These are phyloP conservation scores for Pleurotus giganteus DNA, from an alignment of 768 basidiomycete species.

Conservation along the genomic window DNA sequence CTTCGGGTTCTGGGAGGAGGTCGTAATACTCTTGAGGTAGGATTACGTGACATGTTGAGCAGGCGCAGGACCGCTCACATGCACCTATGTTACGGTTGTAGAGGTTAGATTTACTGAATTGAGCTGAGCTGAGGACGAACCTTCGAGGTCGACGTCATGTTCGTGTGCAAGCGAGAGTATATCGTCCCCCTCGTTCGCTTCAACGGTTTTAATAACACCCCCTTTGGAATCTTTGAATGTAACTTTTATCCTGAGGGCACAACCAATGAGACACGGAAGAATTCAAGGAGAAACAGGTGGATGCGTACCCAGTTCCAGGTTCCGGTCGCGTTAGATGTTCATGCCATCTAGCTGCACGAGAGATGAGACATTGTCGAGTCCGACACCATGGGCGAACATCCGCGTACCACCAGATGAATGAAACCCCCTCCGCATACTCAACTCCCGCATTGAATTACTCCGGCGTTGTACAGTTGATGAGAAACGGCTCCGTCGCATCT, in stretches of 20 bases:
- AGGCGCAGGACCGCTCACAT: constrained; percentile 95
- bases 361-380: not conserved
- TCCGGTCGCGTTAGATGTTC: constrained; percentile 57
- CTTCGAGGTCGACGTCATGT: constrained; percentile 94
- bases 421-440: not conserved
- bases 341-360: constrained; percentile 38
- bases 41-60: constrained; percentile 97
- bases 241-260: constrained; percentile 67
- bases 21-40: constrained; percentile 81
- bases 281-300: not conserved
- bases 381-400: not conserved
- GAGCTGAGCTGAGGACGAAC: constrained; percentile 39
- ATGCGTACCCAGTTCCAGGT: constrained; percentile 65
- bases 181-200: constrained; percentile 94
- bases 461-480: not conserved
- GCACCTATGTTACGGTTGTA: constrained; percentile 57
- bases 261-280: constrained; percentile 5
- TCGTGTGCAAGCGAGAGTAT: constrained; percentile 90
- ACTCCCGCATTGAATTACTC: not conserved
- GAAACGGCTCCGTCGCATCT: not conserved
- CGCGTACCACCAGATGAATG: constrained; percentile 1
- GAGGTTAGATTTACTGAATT: constrained; percentile 1
- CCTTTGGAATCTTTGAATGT: constrained; percentile 92
- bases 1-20: constrained; percentile 85
- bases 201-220: constrained; percentile 77